A percentile compares a stretch with the other conserved stretches of the same genome.
phyloP scores from a whole-genome alignment of 352 stramenopile species.

The Globisporangium paddicum region DNA sequence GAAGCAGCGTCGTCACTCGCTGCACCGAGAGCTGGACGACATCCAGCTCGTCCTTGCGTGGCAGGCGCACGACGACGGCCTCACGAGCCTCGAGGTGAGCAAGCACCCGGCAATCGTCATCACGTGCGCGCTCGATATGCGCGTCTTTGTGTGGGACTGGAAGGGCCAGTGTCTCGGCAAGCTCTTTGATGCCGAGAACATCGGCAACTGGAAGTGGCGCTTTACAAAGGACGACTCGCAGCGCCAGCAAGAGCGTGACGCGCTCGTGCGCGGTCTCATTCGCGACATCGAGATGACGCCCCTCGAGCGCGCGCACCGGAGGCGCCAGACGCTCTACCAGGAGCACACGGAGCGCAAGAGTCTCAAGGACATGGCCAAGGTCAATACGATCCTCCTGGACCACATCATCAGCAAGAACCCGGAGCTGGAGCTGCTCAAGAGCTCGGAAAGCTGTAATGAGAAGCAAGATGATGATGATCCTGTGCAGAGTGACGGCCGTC shows the following conservation, averaged over 20 bases:
- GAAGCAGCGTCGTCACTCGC: neutral
- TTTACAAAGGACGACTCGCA: conserved; percentile 56
- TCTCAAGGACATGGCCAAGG: conserved; percentile 34
- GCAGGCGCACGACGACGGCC: conserved; percentile 40
- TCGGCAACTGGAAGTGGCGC: conserved; percentile 35
- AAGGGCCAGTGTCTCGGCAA: conserved; percentile 51
- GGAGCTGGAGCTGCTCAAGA: conserved; percentile 39
- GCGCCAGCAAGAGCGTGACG: conserved; percentile 33
- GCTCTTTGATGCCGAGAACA: conserved; percentile 59
- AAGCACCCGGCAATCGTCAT: conserved; percentile 57
- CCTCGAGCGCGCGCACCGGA: conserved; percentile 29
- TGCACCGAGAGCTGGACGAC: neutral
- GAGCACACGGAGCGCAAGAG: conserved; percentile 47
- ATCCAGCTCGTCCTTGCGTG: conserved; percentile 21
- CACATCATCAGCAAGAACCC: conserved; percentile 65
- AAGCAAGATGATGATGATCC: too few species aligned
- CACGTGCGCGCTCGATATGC: conserved; percentile 59
- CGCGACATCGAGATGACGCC: conserved; percentile 44
- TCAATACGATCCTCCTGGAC: conserved; percentile 55
- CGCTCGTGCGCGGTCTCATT: conserved; percentile 34
- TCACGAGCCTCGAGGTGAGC: conserved; percentile 55
- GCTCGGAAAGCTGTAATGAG: conserved; percentile 5
- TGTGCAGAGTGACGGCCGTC: conserved; percentile 5
- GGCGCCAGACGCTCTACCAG: conserved; percentile 39
- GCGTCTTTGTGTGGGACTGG: conserved; percentile 71